phyloP scores from a whole-genome alignment of 2,329 filamentous ascomycete genomes.

The Chaetomium olivaceum region DNA sequence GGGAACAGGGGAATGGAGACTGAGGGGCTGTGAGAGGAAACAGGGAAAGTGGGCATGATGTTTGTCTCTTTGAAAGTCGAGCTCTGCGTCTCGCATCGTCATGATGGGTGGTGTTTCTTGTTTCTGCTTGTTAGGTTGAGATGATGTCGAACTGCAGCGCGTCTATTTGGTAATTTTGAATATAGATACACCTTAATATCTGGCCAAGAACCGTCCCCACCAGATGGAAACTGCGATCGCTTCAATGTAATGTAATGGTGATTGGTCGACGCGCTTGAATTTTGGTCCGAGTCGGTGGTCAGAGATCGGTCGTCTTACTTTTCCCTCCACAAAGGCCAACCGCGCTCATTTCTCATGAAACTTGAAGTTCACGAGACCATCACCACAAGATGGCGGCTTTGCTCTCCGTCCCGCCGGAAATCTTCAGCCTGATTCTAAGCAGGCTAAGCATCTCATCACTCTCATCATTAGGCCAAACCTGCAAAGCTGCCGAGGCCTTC shows the following conservation, averaged over 20 bases:
- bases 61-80: background rate
- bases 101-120: background rate
- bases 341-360: too few species aligned
- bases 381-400: too few species aligned
- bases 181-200: slow-evolving; percentile 10
- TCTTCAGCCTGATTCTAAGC: too few species aligned
- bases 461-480: background rate
- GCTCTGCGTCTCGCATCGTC: background rate
- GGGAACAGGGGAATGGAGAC: background rate
- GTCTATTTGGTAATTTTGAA: slow-evolving; percentile 2
- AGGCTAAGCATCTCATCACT: background rate
- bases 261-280: too few species aligned
- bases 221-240: too few species aligned
- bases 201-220: too few species aligned
- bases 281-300: too few species aligned
- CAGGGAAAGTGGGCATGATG: background rate
- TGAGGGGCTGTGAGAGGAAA: background rate
- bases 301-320: too few species aligned
- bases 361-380: too few species aligned
- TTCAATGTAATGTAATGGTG: too few species aligned
- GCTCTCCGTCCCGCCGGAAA: too few species aligned
- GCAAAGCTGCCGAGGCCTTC: background rate
- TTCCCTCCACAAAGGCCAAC: too few species aligned
- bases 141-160: background rate
- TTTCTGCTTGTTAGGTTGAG: background rate